A percentile compares a stretch with the other conserved stretches of the same genome.
Conservation (phyloP, 345 rosid genomes). For the Fremontodendron californicum region DNA sequence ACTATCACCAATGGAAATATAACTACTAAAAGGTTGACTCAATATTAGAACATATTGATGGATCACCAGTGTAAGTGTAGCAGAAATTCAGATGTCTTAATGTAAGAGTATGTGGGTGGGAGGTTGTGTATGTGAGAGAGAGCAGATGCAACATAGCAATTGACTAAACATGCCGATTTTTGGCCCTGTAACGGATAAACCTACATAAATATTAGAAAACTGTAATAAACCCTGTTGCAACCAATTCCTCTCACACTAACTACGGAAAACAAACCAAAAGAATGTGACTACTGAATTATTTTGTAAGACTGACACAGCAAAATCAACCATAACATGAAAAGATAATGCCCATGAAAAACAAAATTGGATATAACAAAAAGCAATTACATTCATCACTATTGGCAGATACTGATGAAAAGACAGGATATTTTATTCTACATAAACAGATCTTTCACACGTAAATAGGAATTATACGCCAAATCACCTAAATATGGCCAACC, state of each 20-base stretch:
- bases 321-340: not conserved
- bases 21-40: not conserved
- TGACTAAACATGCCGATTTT: not conserved
- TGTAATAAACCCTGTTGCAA: not conserved
- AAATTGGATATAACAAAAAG: not conserved
- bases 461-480: not conserved
- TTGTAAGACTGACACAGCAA: not conserved
- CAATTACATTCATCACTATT: not conserved
- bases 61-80: not conserved
- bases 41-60: not conserved
- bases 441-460: not conserved
- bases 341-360: not conserved
- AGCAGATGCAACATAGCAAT: not conserved
- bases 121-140: not conserved
- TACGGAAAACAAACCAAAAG: not conserved
- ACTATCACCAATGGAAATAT: not conserved
- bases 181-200: not conserved
- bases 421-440: not conserved
- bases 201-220: not conserved
- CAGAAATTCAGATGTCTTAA: not conserved
- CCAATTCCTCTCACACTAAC: not conserved
- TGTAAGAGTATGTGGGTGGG: not conserved
- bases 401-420: not conserved
- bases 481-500: not conserved
- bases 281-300: constrained; percentile 3